These are phyloP conservation scores for Sclerotinia minor DNA, from an alignment of 2,329 filamentous ascomycete species.

Conservation along the genomic window DNA sequence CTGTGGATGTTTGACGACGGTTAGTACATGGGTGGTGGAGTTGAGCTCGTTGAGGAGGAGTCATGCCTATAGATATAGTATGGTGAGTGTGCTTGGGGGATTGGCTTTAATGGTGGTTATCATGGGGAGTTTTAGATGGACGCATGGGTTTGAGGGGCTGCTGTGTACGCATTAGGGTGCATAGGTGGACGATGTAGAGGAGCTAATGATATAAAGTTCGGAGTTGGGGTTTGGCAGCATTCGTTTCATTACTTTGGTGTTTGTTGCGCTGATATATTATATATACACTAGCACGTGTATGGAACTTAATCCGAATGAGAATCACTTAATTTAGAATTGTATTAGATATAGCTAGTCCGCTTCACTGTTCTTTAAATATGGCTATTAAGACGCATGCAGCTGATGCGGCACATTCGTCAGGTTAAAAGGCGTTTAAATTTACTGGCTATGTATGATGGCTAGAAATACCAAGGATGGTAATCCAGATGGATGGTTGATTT, in stretches of 20 bases:
- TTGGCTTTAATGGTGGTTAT: conserved; percentile 64
- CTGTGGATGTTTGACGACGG: conserved; percentile 65
- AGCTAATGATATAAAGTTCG: neutral
- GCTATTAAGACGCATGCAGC: neutral
- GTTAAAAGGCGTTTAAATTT: neutral
- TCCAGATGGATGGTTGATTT: neutral
- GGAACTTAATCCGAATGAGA: neutral
- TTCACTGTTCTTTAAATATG: neutral
- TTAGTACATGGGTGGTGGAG: conserved; percentile 68
- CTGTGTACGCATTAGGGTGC: conserved; percentile 36
- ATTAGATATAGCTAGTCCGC: neutral
- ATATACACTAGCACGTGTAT: neutral
- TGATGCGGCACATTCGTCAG: neutral
- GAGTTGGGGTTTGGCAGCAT: neutral
- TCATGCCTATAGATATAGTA: conserved; percentile 69
- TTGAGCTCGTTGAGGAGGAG: conserved; percentile 53
- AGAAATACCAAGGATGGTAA: neutral
- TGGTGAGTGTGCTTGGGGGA: conserved; percentile 58
- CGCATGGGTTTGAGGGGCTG: conserved; percentile 51
- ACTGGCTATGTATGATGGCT: neutral
- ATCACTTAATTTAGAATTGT: neutral
- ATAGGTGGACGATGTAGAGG: neutral
- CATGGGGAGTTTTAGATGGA: conserved; percentile 77
- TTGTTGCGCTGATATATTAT: neutral
- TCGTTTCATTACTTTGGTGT: neutral